Evolutionary conservation across 164 flowering plant genomes (phyloP).

Genomic region (Euptelea pleiosperma): DNA sequence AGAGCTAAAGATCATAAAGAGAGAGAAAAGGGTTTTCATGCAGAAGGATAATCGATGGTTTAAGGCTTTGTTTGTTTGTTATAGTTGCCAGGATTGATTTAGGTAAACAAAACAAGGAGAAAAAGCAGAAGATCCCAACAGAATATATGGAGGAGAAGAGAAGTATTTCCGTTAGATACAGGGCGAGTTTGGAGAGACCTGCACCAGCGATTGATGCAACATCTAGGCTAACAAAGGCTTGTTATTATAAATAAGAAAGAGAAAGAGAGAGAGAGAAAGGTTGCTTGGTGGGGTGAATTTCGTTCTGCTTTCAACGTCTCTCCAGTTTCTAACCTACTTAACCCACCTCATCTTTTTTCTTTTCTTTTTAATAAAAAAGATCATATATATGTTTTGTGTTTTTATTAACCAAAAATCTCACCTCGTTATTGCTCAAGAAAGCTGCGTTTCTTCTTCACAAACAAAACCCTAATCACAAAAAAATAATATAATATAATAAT

Average conservation of each 20-base stretch:
- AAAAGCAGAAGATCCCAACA: slow-evolving; percentile 13
- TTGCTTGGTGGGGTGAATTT: slow-evolving; percentile 62
- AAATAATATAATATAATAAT: too few relatives aligned
- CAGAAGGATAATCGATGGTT: neutral
- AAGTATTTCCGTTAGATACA: slow-evolving; percentile 44
- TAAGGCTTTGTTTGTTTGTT: neutral
- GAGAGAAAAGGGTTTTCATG: too few relatives aligned
- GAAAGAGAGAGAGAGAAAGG: slow-evolving; percentile 25
- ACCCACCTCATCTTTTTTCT: slow-evolving; percentile 30
- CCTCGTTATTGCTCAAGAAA: neutral
- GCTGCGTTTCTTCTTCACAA: neutral
- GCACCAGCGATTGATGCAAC: slow-evolving; percentile 60
- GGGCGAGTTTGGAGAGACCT: slow-evolving; percentile 50
- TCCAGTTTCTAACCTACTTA: slow-evolving; percentile 68
- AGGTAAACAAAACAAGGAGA: slow-evolving; percentile 16
- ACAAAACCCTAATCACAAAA: too few relatives aligned
- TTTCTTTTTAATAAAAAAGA: slow-evolving; percentile 2
- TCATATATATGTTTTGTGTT: too few relatives aligned
- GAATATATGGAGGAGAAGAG: slow-evolving; percentile 21
- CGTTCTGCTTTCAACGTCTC: slow-evolving; percentile 72
- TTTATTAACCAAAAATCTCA: neutral
- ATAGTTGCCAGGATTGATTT: neutral
- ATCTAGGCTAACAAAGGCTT: slow-evolving; percentile 52
- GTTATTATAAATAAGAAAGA: slow-evolving; percentile 9
- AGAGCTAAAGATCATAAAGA: too few relatives aligned